These are phyloP conservation scores for Fusarium camptoceras DNA, from an alignment of 2,329 filamentous ascomycete species.

Conservation along the genomic window DNA sequence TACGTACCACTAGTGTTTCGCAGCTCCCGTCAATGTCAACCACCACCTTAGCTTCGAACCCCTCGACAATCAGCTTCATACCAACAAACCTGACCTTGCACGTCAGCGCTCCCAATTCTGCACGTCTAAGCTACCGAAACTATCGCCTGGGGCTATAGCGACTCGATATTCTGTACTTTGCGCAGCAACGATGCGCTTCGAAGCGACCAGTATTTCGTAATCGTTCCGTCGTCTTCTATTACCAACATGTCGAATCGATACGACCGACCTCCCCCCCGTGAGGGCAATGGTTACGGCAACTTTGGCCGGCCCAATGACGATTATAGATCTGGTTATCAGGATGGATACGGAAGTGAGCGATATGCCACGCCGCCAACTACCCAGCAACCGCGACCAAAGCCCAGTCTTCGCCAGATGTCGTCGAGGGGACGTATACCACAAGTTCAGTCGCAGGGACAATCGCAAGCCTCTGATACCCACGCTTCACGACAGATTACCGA, in stretches of 20 bases:
- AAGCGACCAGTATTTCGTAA: conserved; percentile 30
- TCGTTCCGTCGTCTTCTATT: conserved; percentile 20
- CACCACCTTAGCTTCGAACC: conserved; percentile 19
- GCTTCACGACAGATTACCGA: conserved; percentile 69
- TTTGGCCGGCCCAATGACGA: conserved; percentile 58
- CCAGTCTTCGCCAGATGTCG: conserved; percentile 50
- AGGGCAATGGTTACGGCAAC: conserved; percentile 60
- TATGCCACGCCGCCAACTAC: conserved; percentile 52
- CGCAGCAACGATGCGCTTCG: conserved; percentile 41
- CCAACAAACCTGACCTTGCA: conserved; percentile 3
- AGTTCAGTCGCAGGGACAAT: conserved; percentile 11
- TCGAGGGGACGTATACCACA: conserved; percentile 52
- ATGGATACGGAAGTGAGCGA: conserved; percentile 58
- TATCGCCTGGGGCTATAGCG: not conserved
- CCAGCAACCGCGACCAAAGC: conserved; percentile 47
- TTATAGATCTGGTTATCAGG: conserved; percentile 54
- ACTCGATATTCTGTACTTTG: not conserved
- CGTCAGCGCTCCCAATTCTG: not conserved
- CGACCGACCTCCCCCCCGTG: conserved; percentile 56
- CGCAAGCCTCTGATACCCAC: conserved; percentile 52
- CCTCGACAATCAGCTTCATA: conserved; percentile 26
- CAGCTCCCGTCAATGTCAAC: conserved; percentile 2
- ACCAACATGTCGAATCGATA: conserved; percentile 64
- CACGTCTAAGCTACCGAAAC: not conserved
- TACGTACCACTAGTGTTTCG: conserved; percentile 30